Percentiles rank a stretch among this genome's conserved stretches.
These are phyloP conservation scores for Phytopythium ostracodes DNA, from an alignment of 352 stramenopile genomes.

Conservation along the genomic window DNA sequence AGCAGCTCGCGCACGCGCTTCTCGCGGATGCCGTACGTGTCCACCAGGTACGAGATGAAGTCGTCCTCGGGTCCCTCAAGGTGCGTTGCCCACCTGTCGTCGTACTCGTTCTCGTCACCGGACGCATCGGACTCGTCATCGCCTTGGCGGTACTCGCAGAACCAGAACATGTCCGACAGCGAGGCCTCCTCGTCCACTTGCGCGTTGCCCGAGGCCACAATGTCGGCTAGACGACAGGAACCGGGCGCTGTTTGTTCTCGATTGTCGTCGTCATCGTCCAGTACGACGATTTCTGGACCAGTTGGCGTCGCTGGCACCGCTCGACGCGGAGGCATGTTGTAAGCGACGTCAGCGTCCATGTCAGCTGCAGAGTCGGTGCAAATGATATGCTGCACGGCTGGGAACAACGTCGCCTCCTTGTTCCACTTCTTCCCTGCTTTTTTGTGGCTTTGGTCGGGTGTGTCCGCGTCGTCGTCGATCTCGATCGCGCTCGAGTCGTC, in stretches of 20 bases:
- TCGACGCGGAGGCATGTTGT: slow-evolving; percentile 11
- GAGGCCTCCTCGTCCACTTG: slow-evolving; percentile 39
- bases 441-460: slow-evolving; percentile 1
- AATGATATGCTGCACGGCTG: slow-evolving; percentile 39
- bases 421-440: slow-evolving; percentile 25
- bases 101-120: slow-evolving; percentile 4
- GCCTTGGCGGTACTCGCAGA: slow-evolving; percentile 29
- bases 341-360: slow-evolving; percentile 6
- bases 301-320: background rate
- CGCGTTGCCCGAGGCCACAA: slow-evolving; percentile 25
- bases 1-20: slow-evolving; percentile 55
- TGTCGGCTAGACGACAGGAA: slow-evolving; percentile 6
- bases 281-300: slow-evolving; percentile 18
- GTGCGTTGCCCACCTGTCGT: slow-evolving; percentile 2
- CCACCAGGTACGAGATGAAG: slow-evolving; percentile 51
- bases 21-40: slow-evolving; percentile 44
- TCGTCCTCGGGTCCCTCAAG: slow-evolving; percentile 19
- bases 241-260: slow-evolving; percentile 5
- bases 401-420: slow-evolving; percentile 35
- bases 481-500: slow-evolving; percentile 26
- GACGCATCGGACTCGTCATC: background rate
- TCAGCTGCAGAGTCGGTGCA: slow-evolving; percentile 12
- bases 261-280: slow-evolving; percentile 27
- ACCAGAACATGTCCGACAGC: slow-evolving; percentile 59
- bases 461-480: slow-evolving; percentile 11